Base-by-base conservation (phyloP, 805 yeast genomes). In the Saturnispora diversa region DNA sequence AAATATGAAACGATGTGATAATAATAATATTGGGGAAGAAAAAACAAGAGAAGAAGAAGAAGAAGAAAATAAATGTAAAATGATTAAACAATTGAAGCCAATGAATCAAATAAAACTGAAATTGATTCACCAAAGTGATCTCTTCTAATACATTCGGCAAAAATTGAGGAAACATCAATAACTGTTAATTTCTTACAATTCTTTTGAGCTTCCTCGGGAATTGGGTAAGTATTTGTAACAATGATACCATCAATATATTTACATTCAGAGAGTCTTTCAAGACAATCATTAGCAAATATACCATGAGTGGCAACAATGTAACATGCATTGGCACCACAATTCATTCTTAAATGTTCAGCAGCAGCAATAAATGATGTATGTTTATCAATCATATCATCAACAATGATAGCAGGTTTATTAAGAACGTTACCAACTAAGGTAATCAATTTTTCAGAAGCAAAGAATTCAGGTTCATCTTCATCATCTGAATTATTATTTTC, bases 111-210 rank as follows among this genome's bases (percentile, higher is more conserved):
- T 53, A 88, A 67, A 16, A 88, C 95, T 30, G 95, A 84, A 47
- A 90, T 88, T 53, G 94, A 82, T 68, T 90, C 97, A 60, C 98
- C 99, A 54, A 90, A 88, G 62, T 92, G 99, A 59, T 92, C 96
- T 68, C 99, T 83, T 67, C 99, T 80, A 46, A 92, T 90, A 64
- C 97, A 92, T 68, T 92, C 99, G 26, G 97, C 97, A 57, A 92
- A 84, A 40, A 92, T 87, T 15, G 95, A 83, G 46, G 96, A 83
- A 37, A 92, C 94, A 56, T 92, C 98, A 53, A 92, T 87, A 37
- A 86, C 82, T 12, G 77, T 78, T 52, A 92, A 70, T 62, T 92
- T 92, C 44, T 75, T 66, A 47, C 80, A 70, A 37, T 68, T 70
- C 39, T 67, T 69, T 24, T 73, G 63, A 50, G 74, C 69, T 44